These are phyloP conservation scores for Vachellia collinsii DNA, from an alignment of 306 rosid genomes.

Conservation along the genomic window DNA sequence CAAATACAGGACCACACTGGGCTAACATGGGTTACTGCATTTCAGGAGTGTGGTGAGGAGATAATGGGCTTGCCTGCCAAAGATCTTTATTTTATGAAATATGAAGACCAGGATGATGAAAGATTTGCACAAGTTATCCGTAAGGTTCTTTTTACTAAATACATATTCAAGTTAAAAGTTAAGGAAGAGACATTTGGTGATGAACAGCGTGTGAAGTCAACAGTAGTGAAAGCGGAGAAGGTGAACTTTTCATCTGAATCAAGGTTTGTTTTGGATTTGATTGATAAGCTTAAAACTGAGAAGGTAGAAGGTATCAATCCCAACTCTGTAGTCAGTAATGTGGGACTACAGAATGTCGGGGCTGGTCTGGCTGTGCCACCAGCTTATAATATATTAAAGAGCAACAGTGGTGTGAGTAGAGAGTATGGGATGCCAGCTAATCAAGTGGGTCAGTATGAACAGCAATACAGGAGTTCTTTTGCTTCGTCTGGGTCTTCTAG, in stretches of 20 bases:
- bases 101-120: slow-evolving; percentile 73
- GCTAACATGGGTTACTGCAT: slow-evolving; percentile 82
- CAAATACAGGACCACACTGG: slow-evolving; percentile 91
- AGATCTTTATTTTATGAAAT: slow-evolving; percentile 60
- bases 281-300: slow-evolving; percentile 58
- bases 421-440: slow-evolving; percentile 55
- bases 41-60: slow-evolving; percentile 94
- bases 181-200: slow-evolving; percentile 86
- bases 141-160: slow-evolving; percentile 65
- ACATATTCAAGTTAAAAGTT: slow-evolving; percentile 76
- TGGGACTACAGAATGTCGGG: slow-evolving; percentile 41
- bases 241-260: slow-evolving; percentile 55
- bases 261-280: slow-evolving; percentile 55
- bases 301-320: slow-evolving; percentile 43
- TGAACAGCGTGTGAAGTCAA: slow-evolving; percentile 86
- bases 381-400: slow-evolving; percentile 37
- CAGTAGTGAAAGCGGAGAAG: slow-evolving; percentile 77
- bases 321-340: slow-evolving; percentile 36
- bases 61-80: slow-evolving; percentile 85
- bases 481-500: slow-evolving; percentile 43
- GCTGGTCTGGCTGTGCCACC: slow-evolving; percentile 46
- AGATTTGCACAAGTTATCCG: slow-evolving; percentile 63
- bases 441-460: slow-evolving; percentile 56
- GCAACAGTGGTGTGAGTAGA: slow-evolving; percentile 45
- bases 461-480: slow-evolving; percentile 51